Percentiles rank a stretch among this genome's conserved stretches.
These are phyloP conservation scores for Leishmania gerbilli DNA, from an alignment of 208 protist species.

Conservation along the genomic window DNA sequence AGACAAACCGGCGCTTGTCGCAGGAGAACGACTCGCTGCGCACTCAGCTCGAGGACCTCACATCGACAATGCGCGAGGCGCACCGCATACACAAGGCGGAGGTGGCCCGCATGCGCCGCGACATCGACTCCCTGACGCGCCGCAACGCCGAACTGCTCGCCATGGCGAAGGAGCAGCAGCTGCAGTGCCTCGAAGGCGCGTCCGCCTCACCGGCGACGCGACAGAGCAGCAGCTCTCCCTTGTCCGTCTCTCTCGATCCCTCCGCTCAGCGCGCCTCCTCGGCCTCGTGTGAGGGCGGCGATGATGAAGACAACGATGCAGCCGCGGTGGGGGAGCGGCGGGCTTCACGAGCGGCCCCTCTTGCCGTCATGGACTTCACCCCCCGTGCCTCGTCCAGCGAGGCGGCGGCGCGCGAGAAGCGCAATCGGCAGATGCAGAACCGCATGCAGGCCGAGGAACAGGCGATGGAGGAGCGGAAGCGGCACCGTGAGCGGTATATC, in stretches of 20 bases:
- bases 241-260: slow-evolving; percentile 9
- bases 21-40: slow-evolving; percentile 84
- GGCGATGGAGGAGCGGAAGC: slow-evolving; percentile 35
- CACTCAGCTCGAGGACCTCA: slow-evolving; percentile 79
- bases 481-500: slow-evolving; percentile 32
- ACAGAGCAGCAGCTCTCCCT: slow-evolving; percentile 3
- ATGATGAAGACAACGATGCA: background rate
- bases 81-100: slow-evolving; percentile 73
- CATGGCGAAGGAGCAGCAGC: slow-evolving; percentile 78
- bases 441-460: slow-evolving; percentile 47
- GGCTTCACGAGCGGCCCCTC: slow-evolving; percentile 1
- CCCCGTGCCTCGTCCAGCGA: slow-evolving; percentile 32
- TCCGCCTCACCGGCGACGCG: background rate
- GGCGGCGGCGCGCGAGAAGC: slow-evolving; percentile 31
- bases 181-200: slow-evolving; percentile 38
- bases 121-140: slow-evolving; percentile 81
- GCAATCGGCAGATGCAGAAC: slow-evolving; percentile 45
- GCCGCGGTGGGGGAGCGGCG: background rate
- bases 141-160: slow-evolving; percentile 83
- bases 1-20: slow-evolving; percentile 60
- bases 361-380: slow-evolving; percentile 50
- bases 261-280: background rate
- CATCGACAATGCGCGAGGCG: slow-evolving; percentile 67
- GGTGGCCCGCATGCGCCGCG: slow-evolving; percentile 69
- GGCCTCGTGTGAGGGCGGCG: background rate